Percentiles rank a stretch among this genome's conserved stretches.
Conservation (phyloP, 192 early-diverging fungal species). For the Neocallimastix lanati region DNA sequence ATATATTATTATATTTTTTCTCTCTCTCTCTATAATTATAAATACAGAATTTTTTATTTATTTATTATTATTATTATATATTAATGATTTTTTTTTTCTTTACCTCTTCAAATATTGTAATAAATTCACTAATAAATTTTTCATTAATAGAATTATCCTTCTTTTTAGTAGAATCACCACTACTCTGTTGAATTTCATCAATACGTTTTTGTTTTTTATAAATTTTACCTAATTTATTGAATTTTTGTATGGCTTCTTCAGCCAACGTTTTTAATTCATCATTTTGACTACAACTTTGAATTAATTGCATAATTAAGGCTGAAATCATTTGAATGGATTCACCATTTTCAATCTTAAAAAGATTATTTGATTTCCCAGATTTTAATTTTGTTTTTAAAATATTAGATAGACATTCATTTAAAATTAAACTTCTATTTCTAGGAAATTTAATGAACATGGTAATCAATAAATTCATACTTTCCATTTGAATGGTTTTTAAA, state of each 20-base stretch:
- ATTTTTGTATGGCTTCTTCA: neutral
- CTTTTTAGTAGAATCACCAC: neutral
- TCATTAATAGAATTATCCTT: neutral
- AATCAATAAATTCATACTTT: neutral
- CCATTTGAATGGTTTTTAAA: neutral
- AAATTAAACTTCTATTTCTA: neutral
- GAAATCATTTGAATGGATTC: slow-evolving; percentile 49
- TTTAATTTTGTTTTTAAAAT: neutral
- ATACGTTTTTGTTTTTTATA: neutral
- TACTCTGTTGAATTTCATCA: neutral
- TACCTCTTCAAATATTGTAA: neutral
- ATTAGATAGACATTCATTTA: neutral
- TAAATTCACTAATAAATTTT: neutral
- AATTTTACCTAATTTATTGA: neutral
- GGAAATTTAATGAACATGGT: neutral
- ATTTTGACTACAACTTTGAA: slow-evolving; percentile 30
- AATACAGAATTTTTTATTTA: no score
- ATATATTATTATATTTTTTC: no score
- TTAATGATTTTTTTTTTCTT: no score
- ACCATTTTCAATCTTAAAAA: slow-evolving; percentile 28
- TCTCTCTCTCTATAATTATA: no score
- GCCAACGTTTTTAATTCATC: neutral
- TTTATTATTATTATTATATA: neutral
- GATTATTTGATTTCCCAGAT: neutral
- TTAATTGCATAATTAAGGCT: slow-evolving; percentile 50